These are phyloP conservation scores for Paramarasmius palmivorus DNA, from an alignment of 1,284 basidiomycete genomes.

Conservation along the genomic window DNA sequence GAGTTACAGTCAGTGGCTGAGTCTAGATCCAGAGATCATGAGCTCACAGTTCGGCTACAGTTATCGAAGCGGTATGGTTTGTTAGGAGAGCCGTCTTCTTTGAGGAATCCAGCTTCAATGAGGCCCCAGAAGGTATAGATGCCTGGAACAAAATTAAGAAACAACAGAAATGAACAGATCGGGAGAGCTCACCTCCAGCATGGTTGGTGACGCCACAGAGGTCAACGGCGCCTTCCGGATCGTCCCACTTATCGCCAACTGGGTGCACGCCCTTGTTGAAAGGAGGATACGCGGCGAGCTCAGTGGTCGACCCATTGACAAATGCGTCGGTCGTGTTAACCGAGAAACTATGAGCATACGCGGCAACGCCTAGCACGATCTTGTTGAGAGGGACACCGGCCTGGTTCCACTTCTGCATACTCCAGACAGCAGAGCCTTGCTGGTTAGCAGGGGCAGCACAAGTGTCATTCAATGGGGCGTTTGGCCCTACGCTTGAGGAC, in stretches of 20 bases:
- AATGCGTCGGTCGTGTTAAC: constrained; percentile 44
- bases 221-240: constrained; percentile 38
- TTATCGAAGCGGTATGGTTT: constrained; percentile 50
- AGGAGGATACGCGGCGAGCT: constrained; percentile 47
- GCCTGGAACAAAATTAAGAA: constrained; percentile 39
- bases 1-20: constrained; percentile 1
- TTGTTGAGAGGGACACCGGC: constrained; percentile 70
- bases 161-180: background rate
- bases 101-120: constrained; percentile 53
- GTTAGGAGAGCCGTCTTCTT: constrained; percentile 47
- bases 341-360: constrained; percentile 69
- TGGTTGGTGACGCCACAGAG: constrained; percentile 47
- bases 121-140: constrained; percentile 64
- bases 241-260: constrained; percentile 50
- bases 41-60: constrained; percentile 68
- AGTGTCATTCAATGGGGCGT: constrained; percentile 81
- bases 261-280: constrained; percentile 47
- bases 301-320: constrained; percentile 22
- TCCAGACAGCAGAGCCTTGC: constrained; percentile 72
- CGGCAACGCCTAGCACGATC: constrained; percentile 71
- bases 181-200: constrained; percentile 17
- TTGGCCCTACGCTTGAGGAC: constrained; percentile 54
- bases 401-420: constrained; percentile 69
- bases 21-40: background rate
- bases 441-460: constrained; percentile 64